Conservation (phyloP, 1,284 basidiomycete species). For the Agroathelia rolfsii region DNA sequence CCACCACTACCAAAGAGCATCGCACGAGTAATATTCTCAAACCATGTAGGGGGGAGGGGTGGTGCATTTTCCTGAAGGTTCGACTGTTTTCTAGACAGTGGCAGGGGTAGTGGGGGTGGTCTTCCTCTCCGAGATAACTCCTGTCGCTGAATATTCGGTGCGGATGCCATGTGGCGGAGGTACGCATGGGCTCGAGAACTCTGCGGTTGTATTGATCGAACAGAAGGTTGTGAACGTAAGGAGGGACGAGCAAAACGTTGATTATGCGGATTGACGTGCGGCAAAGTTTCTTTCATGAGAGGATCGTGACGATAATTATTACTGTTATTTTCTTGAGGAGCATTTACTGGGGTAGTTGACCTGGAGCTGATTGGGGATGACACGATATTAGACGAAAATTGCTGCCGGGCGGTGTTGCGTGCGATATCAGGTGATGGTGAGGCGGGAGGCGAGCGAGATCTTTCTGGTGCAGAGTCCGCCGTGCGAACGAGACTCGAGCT, state of each 20-base stretch:
- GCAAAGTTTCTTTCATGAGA: too few species aligned
- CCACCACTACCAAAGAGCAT: slow-evolving; percentile 43
- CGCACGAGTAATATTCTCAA: slow-evolving; percentile 51
- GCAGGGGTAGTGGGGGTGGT: slow-evolving; percentile 8
- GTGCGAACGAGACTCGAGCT: slow-evolving; percentile 18
- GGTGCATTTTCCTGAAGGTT: slow-evolving; percentile 14
- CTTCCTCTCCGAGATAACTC: slow-evolving; percentile 12
- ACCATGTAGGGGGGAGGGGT: slow-evolving; percentile 52
- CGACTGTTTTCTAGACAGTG: slow-evolving; percentile 1
- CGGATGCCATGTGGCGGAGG: slow-evolving; percentile 60
- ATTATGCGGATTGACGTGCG: too few species aligned
- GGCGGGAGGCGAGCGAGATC: slow-evolving; percentile 9
- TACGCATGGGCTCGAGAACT: slow-evolving; percentile 51
- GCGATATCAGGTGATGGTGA: slow-evolving; percentile 16
- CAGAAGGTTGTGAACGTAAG: slow-evolving; percentile 16
- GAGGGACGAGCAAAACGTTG: too few species aligned
- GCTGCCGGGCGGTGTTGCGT: slow-evolving; percentile 6
- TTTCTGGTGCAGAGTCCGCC: slow-evolving; percentile 4
- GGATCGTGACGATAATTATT: too few species aligned
- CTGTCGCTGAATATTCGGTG: slow-evolving; percentile 39
- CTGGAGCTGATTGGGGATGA: slow-evolving; percentile 9
- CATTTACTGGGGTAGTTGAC: slow-evolving; percentile 3
- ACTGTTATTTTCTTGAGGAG: slow-evolving; percentile 1
- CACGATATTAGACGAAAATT: slow-evolving; percentile 9
- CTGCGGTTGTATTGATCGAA: slow-evolving; percentile 15